These are phyloP conservation scores for Hypoxylon sp. DNA, from an alignment of 2,329 filamentous ascomycete species.

Conservation along the genomic window DNA sequence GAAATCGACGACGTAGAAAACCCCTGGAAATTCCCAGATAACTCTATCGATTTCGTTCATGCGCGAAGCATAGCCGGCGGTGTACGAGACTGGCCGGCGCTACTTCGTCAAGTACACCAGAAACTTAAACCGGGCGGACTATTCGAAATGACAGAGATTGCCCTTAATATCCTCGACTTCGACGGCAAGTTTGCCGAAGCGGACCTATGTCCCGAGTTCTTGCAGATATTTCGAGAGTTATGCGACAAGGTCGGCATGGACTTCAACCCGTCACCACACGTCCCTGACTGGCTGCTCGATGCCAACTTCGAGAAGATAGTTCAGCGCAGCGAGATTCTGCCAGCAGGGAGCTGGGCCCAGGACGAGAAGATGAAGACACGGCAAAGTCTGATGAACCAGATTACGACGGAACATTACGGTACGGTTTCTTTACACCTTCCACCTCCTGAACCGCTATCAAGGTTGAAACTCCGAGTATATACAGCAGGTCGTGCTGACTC, in stretches of 20 bases:
- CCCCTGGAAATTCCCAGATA: conserved; percentile 53
- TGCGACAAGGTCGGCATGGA: conserved; percentile 52
- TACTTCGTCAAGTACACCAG: conserved; percentile 54
- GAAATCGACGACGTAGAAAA: conserved; percentile 69
- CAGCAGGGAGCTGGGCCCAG: conserved; percentile 56
- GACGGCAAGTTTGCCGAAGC: conserved; percentile 52
- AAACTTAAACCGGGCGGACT: conserved; percentile 60
- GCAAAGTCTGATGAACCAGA: conserved; percentile 54
- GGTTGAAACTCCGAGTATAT: background rate
- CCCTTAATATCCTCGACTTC: conserved; percentile 57
- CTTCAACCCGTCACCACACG: conserved; percentile 56
- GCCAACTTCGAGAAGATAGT: conserved; percentile 57
- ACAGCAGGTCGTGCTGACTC: conserved; percentile 10
- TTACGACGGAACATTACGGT: conserved; percentile 54
- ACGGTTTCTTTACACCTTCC: conserved; percentile 31
- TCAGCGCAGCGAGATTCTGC: conserved; percentile 58
- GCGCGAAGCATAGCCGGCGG: conserved; percentile 61
- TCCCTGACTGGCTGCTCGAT: conserved; percentile 52
- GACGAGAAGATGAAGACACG: conserved; percentile 56
- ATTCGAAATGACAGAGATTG: conserved; percentile 60
- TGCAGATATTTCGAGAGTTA: conserved; percentile 50
- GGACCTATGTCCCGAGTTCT: conserved; percentile 53
- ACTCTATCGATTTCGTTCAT: conserved; percentile 58
- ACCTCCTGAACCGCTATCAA: background rate
- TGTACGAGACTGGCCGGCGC: conserved; percentile 56